These are phyloP conservation scores for Brassica balearica DNA, from an alignment of 441 rosid species.

Conservation along the genomic window DNA sequence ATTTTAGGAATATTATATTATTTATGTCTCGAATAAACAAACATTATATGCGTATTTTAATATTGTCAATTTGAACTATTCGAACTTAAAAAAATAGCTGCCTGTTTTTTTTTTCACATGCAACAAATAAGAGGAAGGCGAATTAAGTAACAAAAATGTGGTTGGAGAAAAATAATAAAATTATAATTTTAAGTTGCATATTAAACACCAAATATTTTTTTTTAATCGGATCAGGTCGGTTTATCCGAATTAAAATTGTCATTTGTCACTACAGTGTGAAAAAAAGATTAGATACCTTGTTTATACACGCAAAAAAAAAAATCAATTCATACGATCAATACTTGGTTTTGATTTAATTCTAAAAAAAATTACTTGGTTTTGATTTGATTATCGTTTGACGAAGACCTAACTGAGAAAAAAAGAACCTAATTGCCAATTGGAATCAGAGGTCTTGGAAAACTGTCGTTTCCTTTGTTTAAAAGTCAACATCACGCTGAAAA, in stretches of 20 bases:
- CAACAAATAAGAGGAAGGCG: background rate
- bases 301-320: background rate
- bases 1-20: background rate
- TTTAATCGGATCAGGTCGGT: background rate
- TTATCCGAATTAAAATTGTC: background rate
- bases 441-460: background rate
- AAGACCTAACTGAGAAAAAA: no score
- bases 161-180: background rate
- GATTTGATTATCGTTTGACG: constrained; percentile 9
- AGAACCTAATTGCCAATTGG: background rate
- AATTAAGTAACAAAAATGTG: background rate
- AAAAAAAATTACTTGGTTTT: background rate
- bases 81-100: background rate
- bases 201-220: background rate
- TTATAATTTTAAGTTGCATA: background rate
- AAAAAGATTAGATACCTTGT: background rate
- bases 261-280: background rate
- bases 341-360: background rate
- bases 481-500: constrained; percentile 22
- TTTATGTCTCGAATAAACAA: constrained; percentile 3
- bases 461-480: background rate
- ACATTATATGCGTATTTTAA: constrained; percentile 13
- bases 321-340: background rate
- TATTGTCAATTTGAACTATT: background rate
- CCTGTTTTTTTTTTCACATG: background rate